phyloP scores from a whole-genome alignment of 306 rosid genomes.

The Malus sieversii region DNA sequence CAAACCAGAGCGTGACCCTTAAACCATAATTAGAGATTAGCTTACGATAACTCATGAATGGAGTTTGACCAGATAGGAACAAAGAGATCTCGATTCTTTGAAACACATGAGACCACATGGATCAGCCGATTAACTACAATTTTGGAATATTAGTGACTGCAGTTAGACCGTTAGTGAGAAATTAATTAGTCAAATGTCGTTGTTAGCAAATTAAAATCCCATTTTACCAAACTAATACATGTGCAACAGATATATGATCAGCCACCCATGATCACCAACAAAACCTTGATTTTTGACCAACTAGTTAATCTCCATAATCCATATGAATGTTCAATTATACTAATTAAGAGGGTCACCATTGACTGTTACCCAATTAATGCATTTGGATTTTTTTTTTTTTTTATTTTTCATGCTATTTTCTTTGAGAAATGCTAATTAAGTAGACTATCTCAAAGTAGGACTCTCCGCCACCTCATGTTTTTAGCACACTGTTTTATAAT shows the following conservation, averaged over 20 bases:
- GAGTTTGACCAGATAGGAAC: constrained; percentile 29
- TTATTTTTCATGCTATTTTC: no score
- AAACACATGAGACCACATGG: constrained; percentile 76
- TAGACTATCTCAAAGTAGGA: no score
- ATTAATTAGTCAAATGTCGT: constrained; percentile 16
- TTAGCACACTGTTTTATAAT: no score
- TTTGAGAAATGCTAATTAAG: no score
- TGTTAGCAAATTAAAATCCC: neutral
- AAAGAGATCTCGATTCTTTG: constrained; percentile 18
- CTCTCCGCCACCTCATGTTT: no score
- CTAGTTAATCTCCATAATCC: neutral
- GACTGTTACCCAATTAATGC: neutral
- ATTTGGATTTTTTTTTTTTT: neutral
- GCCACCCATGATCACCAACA: constrained; percentile 6
- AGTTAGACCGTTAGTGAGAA: constrained; percentile 24
- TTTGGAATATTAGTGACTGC: constrained; percentile 8
- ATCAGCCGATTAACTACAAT: constrained; percentile 13
- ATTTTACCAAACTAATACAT: constrained; percentile 15
- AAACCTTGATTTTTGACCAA: constrained; percentile 21
- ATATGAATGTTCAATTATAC: constrained; percentile 3
- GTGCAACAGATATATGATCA: constrained; percentile 29
- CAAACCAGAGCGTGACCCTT: constrained; percentile 37
- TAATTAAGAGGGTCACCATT: neutral
- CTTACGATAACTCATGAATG: constrained; percentile 15
- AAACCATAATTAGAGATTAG: constrained; percentile 13